phyloP scores from a whole-genome alignment of 140 eudicot genomes.

The Senecio squalidus region DNA sequence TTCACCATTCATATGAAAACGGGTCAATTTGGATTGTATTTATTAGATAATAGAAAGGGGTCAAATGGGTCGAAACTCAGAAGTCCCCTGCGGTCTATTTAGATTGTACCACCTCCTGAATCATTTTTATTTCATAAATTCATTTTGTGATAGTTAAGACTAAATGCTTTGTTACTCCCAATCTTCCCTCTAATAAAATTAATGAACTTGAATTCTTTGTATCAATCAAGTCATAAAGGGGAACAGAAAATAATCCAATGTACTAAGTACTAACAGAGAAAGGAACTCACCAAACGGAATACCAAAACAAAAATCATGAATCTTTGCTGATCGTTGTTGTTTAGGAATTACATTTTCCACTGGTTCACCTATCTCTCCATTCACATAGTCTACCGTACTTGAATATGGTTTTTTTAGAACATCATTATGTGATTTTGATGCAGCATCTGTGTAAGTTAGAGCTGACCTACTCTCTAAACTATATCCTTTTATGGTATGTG shows the following conservation, averaged over 20 bases:
- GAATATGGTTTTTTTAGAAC: constrained; percentile 23
- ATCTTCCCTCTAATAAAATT: neutral
- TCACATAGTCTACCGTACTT: constrained; percentile 25
- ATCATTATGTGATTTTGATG: constrained; percentile 34
- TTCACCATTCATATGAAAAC: no score
- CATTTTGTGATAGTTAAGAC: neutral
- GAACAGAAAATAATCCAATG: neutral
- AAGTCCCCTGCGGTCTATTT: neutral
- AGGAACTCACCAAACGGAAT: constrained; percentile 78
- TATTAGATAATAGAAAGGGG: neutral
- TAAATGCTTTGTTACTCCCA: neutral
- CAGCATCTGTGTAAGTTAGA: constrained; percentile 21
- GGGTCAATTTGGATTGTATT: neutral
- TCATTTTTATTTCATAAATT: neutral
- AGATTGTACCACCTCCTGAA: neutral
- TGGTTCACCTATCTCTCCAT: constrained; percentile 36
- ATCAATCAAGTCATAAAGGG: neutral
- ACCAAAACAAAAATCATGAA: constrained; percentile 95
- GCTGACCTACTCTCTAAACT: constrained; percentile 33
- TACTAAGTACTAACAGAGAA: neutral
- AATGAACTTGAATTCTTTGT: neutral
- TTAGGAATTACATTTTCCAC: constrained; percentile 18
- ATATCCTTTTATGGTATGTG: constrained; percentile 35
- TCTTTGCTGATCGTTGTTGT: constrained; percentile 64
- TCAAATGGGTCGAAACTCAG: neutral